Percentiles rank a stretch among this genome's conserved stretches.
Evolutionary conservation across 306 rosid genomes (phyloP).

Genomic region (Cotoneaster glaucophyllus): DNA sequence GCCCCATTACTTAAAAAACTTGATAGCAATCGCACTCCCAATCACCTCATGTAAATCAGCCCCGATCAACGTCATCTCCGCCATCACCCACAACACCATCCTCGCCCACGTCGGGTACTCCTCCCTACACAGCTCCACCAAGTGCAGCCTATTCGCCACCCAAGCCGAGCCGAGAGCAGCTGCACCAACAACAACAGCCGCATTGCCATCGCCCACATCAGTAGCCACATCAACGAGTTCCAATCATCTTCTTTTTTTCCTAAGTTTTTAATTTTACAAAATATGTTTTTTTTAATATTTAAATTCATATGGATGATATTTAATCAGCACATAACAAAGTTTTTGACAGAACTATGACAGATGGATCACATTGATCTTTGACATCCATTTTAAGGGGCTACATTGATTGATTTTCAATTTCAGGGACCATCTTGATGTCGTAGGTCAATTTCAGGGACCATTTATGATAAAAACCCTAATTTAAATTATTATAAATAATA

Average conservation of each 20-base stretch:
- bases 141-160: conserved; percentile 83
- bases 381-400: too few species aligned
- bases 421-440: too few species aligned
- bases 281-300: too few species aligned
- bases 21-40: conserved; percentile 93
- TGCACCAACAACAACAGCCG: conserved; percentile 60
- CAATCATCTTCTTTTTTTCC: background rate
- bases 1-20: conserved; percentile 64
- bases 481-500: too few species aligned
- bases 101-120: conserved; percentile 90
- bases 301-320: too few species aligned
- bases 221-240: conserved; percentile 80
- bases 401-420: too few species aligned
- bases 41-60: conserved; percentile 96
- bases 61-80: conserved; percentile 87
- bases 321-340: too few species aligned
- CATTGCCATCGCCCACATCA: conserved; percentile 85
- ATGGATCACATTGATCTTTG: too few species aligned
- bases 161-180: conserved; percentile 74
- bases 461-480: too few species aligned
- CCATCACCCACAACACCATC: conserved; percentile 79
- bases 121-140: conserved; percentile 85
- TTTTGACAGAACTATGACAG: too few species aligned
- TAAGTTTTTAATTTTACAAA: too few species aligned
- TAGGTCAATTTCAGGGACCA: too few species aligned